Percentiles rank a stretch among this genome's conserved stretches.
phyloP scores from a whole-genome alignment of 2,329 filamentous ascomycete genomes.

The Knoxdaviesia proteae region DNA sequence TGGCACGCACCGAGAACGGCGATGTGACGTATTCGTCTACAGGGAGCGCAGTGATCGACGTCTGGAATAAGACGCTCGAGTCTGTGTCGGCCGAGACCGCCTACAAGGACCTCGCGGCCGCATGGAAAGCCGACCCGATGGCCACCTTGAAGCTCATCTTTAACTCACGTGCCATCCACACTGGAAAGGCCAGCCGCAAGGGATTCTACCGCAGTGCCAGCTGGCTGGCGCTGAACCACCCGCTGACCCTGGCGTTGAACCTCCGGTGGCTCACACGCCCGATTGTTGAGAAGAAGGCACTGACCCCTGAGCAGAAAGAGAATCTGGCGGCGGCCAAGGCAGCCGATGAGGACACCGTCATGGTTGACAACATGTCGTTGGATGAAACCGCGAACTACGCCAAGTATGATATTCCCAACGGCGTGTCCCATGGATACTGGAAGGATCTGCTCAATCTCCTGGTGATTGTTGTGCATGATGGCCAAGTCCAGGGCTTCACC shows the following conservation, averaged over 20 bases:
- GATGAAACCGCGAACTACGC: slow-evolving; percentile 10
- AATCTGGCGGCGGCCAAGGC: slow-evolving; percentile 9
- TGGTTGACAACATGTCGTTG: slow-evolving; percentile 9
- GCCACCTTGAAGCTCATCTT: slow-evolving; percentile 37
- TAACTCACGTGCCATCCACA: slow-evolving; percentile 37
- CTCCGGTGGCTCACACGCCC: slow-evolving; percentile 33
- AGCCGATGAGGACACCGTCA: slow-evolving; percentile 14
- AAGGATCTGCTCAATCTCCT: slow-evolving; percentile 39
- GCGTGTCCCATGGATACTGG: slow-evolving; percentile 39
- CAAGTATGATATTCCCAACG: slow-evolving; percentile 16
- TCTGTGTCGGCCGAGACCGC: slow-evolving; percentile 16
- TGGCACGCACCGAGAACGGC: slow-evolving; percentile 29
- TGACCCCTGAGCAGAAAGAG: slow-evolving; percentile 9
- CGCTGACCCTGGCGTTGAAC: slow-evolving; percentile 29
- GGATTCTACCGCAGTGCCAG: slow-evolving; percentile 31
- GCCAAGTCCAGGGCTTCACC: slow-evolving; percentile 7
- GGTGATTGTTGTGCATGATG: slow-evolving; percentile 24
- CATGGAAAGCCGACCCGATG: slow-evolving; percentile 27
- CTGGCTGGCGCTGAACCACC: slow-evolving; percentile 34
- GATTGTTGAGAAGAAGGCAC: slow-evolving; percentile 30
- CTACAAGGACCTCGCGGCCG: slow-evolving; percentile 18
- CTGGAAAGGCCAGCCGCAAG: slow-evolving; percentile 28
- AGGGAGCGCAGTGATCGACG: slow-evolving; percentile 23
- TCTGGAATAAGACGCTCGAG: slow-evolving; percentile 30
- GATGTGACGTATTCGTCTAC: slow-evolving; percentile 27